phyloP scores from a whole-genome alignment of 352 stramenopile species.

The Phytopythium oedochilum region DNA sequence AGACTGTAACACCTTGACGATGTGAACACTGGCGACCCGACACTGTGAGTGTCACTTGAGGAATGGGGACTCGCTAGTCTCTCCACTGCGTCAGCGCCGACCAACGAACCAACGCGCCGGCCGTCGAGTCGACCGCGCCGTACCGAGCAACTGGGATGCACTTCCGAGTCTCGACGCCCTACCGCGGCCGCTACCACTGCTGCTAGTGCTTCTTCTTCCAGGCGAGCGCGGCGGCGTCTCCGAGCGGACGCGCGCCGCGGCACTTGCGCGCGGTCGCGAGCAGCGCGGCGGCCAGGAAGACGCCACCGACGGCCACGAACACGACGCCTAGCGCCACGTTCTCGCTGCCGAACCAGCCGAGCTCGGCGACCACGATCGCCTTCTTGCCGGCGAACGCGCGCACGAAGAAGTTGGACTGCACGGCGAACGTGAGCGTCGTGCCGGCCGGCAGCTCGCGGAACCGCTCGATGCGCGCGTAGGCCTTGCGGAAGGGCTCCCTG shows the following conservation, averaged over 20 bases:
- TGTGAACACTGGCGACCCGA: no score
- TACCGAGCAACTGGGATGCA: no score
- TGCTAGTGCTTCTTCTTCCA: slow-evolving; percentile 38
- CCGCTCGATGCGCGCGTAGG: slow-evolving; percentile 54
- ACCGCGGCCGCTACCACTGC: neutral
- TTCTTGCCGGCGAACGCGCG: slow-evolving; percentile 60
- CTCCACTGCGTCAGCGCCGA: no score
- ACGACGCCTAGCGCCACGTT: slow-evolving; percentile 51
- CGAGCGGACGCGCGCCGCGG: slow-evolving; percentile 37
- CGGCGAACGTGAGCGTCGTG: slow-evolving; percentile 64
- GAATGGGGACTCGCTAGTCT: no score
- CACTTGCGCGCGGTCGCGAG: slow-evolving; percentile 47
- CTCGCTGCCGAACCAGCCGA: slow-evolving; percentile 63
- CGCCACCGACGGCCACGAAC: slow-evolving; percentile 45
- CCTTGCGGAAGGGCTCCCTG: slow-evolving; percentile 60
- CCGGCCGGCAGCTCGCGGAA: slow-evolving; percentile 29
- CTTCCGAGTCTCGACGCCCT: no score
- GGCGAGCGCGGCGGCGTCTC: slow-evolving; percentile 38
- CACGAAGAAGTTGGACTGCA: slow-evolving; percentile 82
- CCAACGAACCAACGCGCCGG: no score
- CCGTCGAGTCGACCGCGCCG: no score
- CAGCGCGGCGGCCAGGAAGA: slow-evolving; percentile 44
- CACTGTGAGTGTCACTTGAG: no score
- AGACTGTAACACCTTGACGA: no score
- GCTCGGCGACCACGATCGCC: slow-evolving; percentile 55